Conservation (phyloP, 1,139 yeast genomes). For the Debaryomyces sp. region DNA sequence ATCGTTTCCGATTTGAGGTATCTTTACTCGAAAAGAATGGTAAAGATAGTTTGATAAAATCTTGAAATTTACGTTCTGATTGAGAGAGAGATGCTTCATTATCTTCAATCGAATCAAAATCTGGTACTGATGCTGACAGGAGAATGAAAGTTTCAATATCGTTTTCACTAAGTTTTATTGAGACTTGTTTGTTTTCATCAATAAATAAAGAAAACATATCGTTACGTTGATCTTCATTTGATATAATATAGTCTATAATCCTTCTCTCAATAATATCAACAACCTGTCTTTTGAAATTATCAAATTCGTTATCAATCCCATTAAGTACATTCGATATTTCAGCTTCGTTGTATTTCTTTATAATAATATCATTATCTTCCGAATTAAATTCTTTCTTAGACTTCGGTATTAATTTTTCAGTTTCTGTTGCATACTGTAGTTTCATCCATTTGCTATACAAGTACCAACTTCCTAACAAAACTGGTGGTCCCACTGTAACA, state of each 20-base stretch:
- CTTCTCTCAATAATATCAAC: constrained; percentile 27
- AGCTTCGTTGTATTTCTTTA: constrained; percentile 38
- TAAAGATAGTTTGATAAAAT: constrained; percentile 37
- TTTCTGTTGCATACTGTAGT: constrained; percentile 20
- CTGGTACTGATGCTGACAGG: constrained; percentile 13
- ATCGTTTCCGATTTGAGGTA: constrained; percentile 21
- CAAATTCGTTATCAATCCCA: constrained; percentile 45
- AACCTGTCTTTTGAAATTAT: constrained; percentile 35
- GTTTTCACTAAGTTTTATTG: constrained; percentile 24
- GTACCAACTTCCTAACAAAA: constrained; percentile 29
- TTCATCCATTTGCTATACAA: constrained; percentile 21
- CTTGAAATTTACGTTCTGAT: constrained; percentile 1
- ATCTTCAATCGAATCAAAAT: constrained; percentile 11
- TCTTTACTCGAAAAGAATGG: constrained; percentile 31
- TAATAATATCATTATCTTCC: constrained; percentile 20
- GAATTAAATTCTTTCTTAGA: constrained; percentile 10
- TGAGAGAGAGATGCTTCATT: neutral
- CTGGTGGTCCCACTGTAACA: constrained; percentile 43
- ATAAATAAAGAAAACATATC: constrained; percentile 18
- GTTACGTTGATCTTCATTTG: constrained; percentile 10
- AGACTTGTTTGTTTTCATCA: constrained; percentile 33
- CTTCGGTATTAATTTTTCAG: constrained; percentile 13
- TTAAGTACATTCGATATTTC: constrained; percentile 30
- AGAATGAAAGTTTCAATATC: constrained; percentile 36
- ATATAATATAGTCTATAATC: constrained; percentile 25